Evolutionary conservation across 495 filamentous ascomycete genomes (phyloP).

Genomic region (Penicillium goetzii): DNA sequence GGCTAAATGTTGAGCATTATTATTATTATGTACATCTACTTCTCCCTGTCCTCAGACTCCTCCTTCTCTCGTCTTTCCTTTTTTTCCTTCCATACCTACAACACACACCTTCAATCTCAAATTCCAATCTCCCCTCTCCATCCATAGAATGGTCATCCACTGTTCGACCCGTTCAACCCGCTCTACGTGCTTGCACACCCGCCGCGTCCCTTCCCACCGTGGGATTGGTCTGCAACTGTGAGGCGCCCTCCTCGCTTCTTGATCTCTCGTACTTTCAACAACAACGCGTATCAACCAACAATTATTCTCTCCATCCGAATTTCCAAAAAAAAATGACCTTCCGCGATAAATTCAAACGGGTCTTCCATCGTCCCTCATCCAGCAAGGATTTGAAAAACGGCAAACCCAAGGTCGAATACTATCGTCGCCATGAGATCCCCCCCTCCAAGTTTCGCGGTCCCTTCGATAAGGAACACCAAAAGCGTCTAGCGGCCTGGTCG

Average conservation of each 20-base stretch:
- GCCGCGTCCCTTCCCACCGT: slow-evolving; percentile 39
- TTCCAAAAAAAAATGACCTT: slow-evolving; percentile 50
- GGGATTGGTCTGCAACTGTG: slow-evolving; percentile 44
- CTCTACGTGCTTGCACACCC: slow-evolving; percentile 45
- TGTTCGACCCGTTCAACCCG: slow-evolving; percentile 12
- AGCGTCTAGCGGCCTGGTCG: slow-evolving; percentile 53
- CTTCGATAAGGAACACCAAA: slow-evolving; percentile 55
- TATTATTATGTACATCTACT: neutral
- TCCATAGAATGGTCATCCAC: slow-evolving; percentile 27
- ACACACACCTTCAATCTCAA: neutral
- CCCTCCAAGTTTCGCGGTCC: slow-evolving; percentile 57
- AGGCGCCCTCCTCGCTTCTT: slow-evolving; percentile 14
- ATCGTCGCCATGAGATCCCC: slow-evolving; percentile 53
- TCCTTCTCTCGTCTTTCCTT: slow-evolving; percentile 4
- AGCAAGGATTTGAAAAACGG: slow-evolving; percentile 31
- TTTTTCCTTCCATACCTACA: neutral
- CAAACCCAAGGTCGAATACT: slow-evolving; percentile 54
- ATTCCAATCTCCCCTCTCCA: neutral
- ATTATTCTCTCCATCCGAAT: neutral
- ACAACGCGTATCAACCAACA: neutral
- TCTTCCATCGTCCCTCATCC: slow-evolving; percentile 43
- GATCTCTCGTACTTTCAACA: neutral
- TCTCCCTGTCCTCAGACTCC: slow-evolving; percentile 3
- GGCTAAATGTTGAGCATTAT: neutral
- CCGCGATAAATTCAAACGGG: slow-evolving; percentile 47